These are phyloP conservation scores for Suhomyces emberorum DNA, from an alignment of 805 yeast species.

Conservation along the genomic window DNA sequence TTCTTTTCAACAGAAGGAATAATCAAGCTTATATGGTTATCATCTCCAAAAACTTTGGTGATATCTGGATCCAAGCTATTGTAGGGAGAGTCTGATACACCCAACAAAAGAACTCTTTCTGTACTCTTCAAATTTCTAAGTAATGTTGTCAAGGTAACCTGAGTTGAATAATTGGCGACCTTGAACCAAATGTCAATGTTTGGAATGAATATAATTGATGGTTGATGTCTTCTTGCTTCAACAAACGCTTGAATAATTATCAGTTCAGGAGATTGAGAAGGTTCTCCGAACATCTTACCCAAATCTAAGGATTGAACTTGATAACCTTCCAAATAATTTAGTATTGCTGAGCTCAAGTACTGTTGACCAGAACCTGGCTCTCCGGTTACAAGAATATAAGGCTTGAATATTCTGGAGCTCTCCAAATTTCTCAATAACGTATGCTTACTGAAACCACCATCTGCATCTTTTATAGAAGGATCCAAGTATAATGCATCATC, in stretches of 20 bases:
- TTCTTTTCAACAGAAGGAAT: slow-evolving; percentile 50
- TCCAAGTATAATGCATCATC: slow-evolving; percentile 70
- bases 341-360: slow-evolving; percentile 76
- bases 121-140: slow-evolving; percentile 64
- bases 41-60: slow-evolving; percentile 53
- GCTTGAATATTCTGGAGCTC: slow-evolving; percentile 70
- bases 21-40: slow-evolving; percentile 44
- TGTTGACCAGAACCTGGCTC: slow-evolving; percentile 80
- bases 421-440: slow-evolving; percentile 51
- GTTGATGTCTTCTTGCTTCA: slow-evolving; percentile 87
- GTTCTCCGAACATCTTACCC: slow-evolving; percentile 71
- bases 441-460: slow-evolving; percentile 68
- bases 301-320: slow-evolving; percentile 85
- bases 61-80: slow-evolving; percentile 46
- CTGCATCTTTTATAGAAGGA: slow-evolving; percentile 50
- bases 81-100: slow-evolving; percentile 54
- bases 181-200: slow-evolving; percentile 73
- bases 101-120: slow-evolving; percentile 73
- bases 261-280: slow-evolving; percentile 79
- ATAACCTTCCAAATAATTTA: slow-evolving; percentile 82
- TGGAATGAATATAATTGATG: slow-evolving; percentile 81
- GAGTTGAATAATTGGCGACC: slow-evolving; percentile 66
- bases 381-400: slow-evolving; percentile 75
- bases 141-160: slow-evolving; percentile 67
- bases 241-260: slow-evolving; percentile 76